Base-by-base conservation (phyloP, 1,284 basidiomycete species). In the Apiotrichum montevideense region DNA sequence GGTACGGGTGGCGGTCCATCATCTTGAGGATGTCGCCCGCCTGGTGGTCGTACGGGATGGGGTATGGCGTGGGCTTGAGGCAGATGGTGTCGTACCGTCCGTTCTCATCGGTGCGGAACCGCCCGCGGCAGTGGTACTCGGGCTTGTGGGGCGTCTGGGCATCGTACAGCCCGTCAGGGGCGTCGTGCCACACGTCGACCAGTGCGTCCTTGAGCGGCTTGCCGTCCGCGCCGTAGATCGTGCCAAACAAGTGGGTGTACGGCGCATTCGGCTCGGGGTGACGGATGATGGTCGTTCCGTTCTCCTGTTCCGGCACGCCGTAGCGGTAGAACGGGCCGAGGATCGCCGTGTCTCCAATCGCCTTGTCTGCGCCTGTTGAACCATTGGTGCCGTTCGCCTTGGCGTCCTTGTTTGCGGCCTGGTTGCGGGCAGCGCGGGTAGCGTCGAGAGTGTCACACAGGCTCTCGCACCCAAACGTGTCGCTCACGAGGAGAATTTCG, bases 121-220 rank as follows among this genome's bases (percentile, higher is more conserved):
- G 59, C 21, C 71, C 71, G 41, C 67, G 59, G 53, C 69, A 69
- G 57, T 72, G 64, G 54, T 63, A 66, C 46, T 75, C 70, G 3
- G 76, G 72, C 63, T 74, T 72, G 6, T 68, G 56, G 6, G 68
- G 67, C 35, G 67, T 65, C 59, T 77, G 75, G 37, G 73, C 65
- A 58, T 76, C 76, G 65, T 77, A 77, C 13, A 73, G 62, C 4
- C 75, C 76, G 55, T 77, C 74, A 5, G 73, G 72, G 0, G 56
- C 61, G 46, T 62, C 72, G 59, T 76, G 74, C 74, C 75, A 77
- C 29, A 76, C 40, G 54, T 77, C 75, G 39, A 77, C 69, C 21
- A 62, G 49, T 4, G 72, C 76, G 15, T 68, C 66, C 3, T 59
- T 62, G 11, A 77, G 54, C 4, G 75, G 74, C 54, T 67, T 63